These are phyloP conservation scores for Perkinsus chesapeaki DNA, from an alignment of 169 alveolate species.

Conservation along the genomic window DNA sequence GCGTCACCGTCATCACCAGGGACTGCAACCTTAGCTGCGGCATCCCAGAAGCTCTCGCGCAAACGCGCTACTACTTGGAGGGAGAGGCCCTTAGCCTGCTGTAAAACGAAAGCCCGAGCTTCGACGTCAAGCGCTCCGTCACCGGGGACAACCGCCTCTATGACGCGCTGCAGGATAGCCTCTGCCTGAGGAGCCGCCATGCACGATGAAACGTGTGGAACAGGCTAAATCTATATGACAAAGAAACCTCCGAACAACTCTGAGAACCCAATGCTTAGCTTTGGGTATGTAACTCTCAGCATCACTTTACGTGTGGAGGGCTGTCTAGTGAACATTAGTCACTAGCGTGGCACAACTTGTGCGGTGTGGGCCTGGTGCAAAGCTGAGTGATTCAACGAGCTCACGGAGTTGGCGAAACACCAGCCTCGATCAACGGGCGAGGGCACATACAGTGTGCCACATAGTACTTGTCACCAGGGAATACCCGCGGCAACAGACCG, in stretches of 20 bases:
- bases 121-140: background rate
- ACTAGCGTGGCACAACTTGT: too few species aligned
- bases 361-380: too few species aligned
- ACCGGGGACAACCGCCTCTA: background rate
- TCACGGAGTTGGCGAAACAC: too few species aligned
- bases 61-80: background rate
- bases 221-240: background rate
- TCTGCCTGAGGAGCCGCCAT: background rate
- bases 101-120: background rate
- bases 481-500: too few species aligned
- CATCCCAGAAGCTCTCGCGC: background rate
- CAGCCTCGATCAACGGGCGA: too few species aligned
- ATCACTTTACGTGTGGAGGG: too few species aligned
- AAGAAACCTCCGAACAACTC: background rate
- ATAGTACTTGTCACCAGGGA: too few species aligned
- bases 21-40: background rate
- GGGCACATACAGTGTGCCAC: too few species aligned
- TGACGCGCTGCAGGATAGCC: background rate
- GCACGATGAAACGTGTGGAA: background rate
- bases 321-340: too few species aligned
- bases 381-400: too few species aligned
- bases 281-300: too few species aligned
- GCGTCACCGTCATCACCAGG: conserved; percentile 59
- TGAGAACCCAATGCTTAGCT: background rate
- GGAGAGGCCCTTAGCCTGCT: background rate